Conservation (phyloP, 352 stramenopile genomes). For the Phytophthora quininea region DNA sequence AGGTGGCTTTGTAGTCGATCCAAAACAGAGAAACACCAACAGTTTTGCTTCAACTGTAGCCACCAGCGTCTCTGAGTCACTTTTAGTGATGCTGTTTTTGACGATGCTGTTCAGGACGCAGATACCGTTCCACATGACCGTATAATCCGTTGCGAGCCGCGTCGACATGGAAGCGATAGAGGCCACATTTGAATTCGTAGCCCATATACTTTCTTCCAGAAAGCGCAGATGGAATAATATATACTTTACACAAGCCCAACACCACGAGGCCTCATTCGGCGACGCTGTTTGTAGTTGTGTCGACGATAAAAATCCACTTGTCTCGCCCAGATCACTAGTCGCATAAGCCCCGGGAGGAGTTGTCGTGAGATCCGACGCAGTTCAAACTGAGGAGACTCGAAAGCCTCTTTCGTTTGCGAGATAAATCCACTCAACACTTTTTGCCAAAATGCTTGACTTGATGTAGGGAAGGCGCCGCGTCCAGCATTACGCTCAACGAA, state of each 20-base stretch:
- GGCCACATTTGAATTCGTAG: neutral
- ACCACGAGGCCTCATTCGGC: conserved; percentile 14
- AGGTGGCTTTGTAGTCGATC: neutral
- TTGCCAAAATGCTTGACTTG: conserved; percentile 34
- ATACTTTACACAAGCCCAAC: conserved; percentile 45
- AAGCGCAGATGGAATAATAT: conserved; percentile 52
- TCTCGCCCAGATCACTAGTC: conserved; percentile 56
- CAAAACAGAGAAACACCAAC: conserved; percentile 35
- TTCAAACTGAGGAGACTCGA: conserved; percentile 68
- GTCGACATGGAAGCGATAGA: neutral
- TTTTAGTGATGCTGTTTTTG: too few species aligned
- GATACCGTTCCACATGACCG: conserved; percentile 20
- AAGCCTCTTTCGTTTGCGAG: conserved; percentile 42
- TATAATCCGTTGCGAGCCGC: conserved; percentile 7
- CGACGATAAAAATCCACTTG: conserved; percentile 31
- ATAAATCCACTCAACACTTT: conserved; percentile 47
- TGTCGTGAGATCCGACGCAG: conserved; percentile 69
- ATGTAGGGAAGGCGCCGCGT: neutral
- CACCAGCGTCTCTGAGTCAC: conserved; percentile 23
- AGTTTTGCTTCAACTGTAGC: conserved; percentile 34
- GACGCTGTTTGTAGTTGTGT: conserved; percentile 6
- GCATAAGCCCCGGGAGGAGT: conserved; percentile 57
- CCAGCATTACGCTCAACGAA: conserved; percentile 27
- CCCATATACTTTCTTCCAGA: conserved; percentile 30
- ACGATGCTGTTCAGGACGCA: conserved; percentile 1